phyloP scores from a whole-genome alignment of 371 early-diverging fungal species.

The Mortierella sp. region DNA sequence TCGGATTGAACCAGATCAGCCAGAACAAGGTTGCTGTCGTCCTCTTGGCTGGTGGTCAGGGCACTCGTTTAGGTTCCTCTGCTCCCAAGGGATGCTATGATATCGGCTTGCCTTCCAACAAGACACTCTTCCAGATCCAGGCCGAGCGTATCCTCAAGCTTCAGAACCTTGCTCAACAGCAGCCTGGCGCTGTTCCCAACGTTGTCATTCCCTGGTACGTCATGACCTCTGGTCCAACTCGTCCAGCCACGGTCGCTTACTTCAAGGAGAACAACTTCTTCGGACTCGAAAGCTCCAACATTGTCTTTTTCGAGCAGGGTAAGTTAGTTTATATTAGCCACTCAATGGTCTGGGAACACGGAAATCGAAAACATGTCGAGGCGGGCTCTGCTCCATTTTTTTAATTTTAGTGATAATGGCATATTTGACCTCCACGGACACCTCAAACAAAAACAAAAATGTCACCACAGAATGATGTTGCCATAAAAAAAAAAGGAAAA shows the following conservation, averaged over 20 bases:
- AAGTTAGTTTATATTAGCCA: slow-evolving; percentile 14
- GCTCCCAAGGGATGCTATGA: slow-evolving; percentile 96
- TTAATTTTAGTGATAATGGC: neutral
- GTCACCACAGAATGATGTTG: neutral
- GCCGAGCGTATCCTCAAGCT: slow-evolving; percentile 91
- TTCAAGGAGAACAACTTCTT: slow-evolving; percentile 85
- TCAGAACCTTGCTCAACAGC: slow-evolving; percentile 77
- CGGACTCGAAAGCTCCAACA: slow-evolving; percentile 84
- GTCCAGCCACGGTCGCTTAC: slow-evolving; percentile 78
- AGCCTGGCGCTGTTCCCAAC: slow-evolving; percentile 36
- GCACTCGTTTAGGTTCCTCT: slow-evolving; percentile 89
- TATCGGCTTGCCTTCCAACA: slow-evolving; percentile 87
- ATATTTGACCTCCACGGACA: neutral
- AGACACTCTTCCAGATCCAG: slow-evolving; percentile 93
- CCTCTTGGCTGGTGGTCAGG: slow-evolving; percentile 93
- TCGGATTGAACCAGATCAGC: slow-evolving; percentile 85
- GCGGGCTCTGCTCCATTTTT: neutral
- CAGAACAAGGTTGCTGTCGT: slow-evolving; percentile 93
- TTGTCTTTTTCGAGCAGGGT: slow-evolving; percentile 92
- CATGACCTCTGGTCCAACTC: slow-evolving; percentile 96
- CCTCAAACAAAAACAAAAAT: neutral
- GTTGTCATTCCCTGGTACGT: slow-evolving; percentile 93
- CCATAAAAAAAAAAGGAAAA: neutral
- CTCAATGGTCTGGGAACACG: neutral
- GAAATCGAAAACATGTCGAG: neutral